Evolutionary conservation across 305 asterid genomes (phyloP).

Genomic region (Stenogyne calaminthoides): DNA sequence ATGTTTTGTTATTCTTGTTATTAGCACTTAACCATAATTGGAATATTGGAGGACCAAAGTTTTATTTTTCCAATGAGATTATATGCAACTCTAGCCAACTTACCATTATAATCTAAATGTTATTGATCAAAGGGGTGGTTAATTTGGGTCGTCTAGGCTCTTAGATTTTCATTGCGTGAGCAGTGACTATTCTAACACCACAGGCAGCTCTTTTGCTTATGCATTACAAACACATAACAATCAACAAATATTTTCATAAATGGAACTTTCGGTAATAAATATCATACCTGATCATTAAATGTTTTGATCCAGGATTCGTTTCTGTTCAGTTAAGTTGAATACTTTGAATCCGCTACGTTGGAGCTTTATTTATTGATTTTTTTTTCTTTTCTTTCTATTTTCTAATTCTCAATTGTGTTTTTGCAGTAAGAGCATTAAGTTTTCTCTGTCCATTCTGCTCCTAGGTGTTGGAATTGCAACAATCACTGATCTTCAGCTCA

Average conservation of each 20-base stretch:
- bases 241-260: slow-evolving; percentile 3
- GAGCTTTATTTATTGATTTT: not conserved
- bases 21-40: not conserved
- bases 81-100: not conserved
- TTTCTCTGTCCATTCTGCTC: slow-evolving; percentile 71
- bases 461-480: slow-evolving; percentile 93
- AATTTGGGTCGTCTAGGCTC: not conserved
- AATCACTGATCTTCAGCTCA: slow-evolving; percentile 87
- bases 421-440: slow-evolving; percentile 72
- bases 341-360: not conserved
- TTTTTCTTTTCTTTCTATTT: slow-evolving; percentile 15
- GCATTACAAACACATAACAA: slow-evolving; percentile 23
- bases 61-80: slow-evolving; percentile 1
- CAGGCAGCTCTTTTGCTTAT: slow-evolving; percentile 18
- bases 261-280: slow-evolving; percentile 3
- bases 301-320: slow-evolving; percentile 5
- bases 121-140: not conserved
- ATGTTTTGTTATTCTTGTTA: not conserved
- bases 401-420: slow-evolving; percentile 31
- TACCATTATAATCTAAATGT: slow-evolving; percentile 9
- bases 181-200: slow-evolving; percentile 1
- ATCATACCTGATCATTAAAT: not conserved
- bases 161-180: slow-evolving; percentile 8
- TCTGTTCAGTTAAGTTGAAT: not conserved
- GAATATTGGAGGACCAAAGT: not conserved